Evolutionary conservation across 2,329 filamentous ascomycete genomes (phyloP), one percentile per base, ranked within the genome.

Genomic region (Coniochaeta ligniaria): DNA sequence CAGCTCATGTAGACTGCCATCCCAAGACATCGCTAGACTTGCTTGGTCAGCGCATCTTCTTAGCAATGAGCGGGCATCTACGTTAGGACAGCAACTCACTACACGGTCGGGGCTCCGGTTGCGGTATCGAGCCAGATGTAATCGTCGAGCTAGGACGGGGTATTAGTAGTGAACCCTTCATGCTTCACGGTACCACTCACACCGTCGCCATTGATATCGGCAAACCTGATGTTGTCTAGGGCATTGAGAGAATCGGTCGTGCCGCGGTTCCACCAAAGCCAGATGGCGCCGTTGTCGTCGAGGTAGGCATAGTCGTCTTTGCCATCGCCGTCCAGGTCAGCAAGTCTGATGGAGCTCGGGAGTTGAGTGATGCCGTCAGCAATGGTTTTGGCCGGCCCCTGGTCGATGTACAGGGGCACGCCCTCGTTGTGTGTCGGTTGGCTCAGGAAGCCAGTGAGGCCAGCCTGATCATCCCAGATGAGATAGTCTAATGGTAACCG

Each of bases 201-300:
- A 31, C 66, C 64, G n/a, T 68, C 67, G 5, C 67, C 65, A 17
- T 67, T 64, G 50, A 67, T 63, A 45, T 68, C 66, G 5, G 64
- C 65, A 43, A 68, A 60, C 20, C 66, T 41, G 1, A 67, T 64
- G 16, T 63, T 61, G 1, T 55, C 43, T 3, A 63, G 66, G 0
- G 62, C 62, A 3, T 64, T 65, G 0, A 66, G 60, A 0, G 26
- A 24, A 17, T 55, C 55, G 11, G 33, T 38, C 6, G 33, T 58
- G 5, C 65, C 65, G 3, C 57, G 59, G 35, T 64, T 64, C 6
- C 64, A 64, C 61, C 62, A 66, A 20, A 65, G 57, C 9, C 24
- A 22, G n/a, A 60, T 22, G 9, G 63, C 43, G 6, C 63, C 61
- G 31, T 61, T 33, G 12, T 59, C 57, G 14, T 52, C 61, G 12